Percentiles rank a stretch among this genome's conserved stretches.
phyloP scores from a whole-genome alignment of 1,139 yeast genomes.

The Geotrichum histeridarum region DNA sequence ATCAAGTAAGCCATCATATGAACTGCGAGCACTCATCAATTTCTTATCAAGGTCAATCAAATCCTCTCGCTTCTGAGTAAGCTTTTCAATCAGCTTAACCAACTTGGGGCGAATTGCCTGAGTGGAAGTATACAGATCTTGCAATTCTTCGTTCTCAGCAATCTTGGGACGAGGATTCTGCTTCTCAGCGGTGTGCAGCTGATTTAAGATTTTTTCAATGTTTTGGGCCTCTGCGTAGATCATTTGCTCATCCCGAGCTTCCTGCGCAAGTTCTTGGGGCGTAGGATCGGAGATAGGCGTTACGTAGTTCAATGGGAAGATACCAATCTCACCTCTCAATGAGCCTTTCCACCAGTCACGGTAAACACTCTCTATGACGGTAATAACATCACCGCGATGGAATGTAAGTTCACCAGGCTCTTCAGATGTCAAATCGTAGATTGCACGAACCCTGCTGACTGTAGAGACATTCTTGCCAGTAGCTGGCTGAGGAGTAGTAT shows the following conservation, averaged over 20 bases:
- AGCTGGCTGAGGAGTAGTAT: conserved; percentile 2
- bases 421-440: conserved; percentile 70
- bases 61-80: conserved; percentile 70
- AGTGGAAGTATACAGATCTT: conserved; percentile 58
- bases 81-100: conserved; percentile 68
- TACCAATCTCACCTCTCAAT: conserved; percentile 71
- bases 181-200: conserved; percentile 37
- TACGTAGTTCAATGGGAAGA: conserved; percentile 89
- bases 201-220: conserved; percentile 60
- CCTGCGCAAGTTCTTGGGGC: conserved; percentile 46
- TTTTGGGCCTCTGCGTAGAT: conserved; percentile 49
- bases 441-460: conserved; percentile 69
- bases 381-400: conserved; percentile 47
- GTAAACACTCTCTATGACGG: conserved; percentile 82
- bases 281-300: conserved; percentile 69
- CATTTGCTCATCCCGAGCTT: conserved; percentile 42
- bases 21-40: conserved; percentile 58
- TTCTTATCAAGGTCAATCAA: conserved; percentile 64
- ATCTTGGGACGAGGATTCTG: conserved; percentile 24
- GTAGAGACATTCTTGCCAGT: conserved; percentile 38
- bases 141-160: conserved; percentile 46
- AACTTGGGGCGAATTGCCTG: conserved; percentile 69
- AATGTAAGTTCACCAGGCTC: conserved; percentile 44
- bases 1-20: conserved; percentile 68
- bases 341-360: conserved; percentile 97